phyloP scores from a whole-genome alignment of 164 flowering plant genomes.

The Cinnamomum micranthum region DNA sequence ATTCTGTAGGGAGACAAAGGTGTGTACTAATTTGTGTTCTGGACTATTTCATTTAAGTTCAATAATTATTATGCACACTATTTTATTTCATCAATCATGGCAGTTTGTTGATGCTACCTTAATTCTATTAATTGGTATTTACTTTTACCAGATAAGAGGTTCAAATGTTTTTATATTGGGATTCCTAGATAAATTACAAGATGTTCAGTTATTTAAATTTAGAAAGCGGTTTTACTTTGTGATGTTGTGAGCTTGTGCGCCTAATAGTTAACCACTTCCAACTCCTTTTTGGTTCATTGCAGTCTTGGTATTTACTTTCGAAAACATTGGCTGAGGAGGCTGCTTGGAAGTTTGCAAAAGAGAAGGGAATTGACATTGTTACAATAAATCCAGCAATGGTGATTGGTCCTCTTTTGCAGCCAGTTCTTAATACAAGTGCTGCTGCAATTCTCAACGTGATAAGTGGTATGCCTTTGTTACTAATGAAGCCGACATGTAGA shows the following conservation, averaged over 20 bases:
- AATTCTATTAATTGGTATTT: background rate
- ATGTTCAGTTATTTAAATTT: no score
- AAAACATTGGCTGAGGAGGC: constrained; percentile 60
- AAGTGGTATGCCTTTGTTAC: constrained; percentile 27
- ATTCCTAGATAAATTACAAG: background rate
- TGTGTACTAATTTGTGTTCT: constrained; percentile 5
- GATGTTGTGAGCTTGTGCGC: background rate
- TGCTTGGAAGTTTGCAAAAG: constrained; percentile 54
- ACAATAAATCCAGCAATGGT: constrained; percentile 46
- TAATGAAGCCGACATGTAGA: no score
- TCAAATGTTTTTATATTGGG: background rate
- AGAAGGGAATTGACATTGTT: constrained; percentile 43
- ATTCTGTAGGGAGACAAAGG: constrained; percentile 34
- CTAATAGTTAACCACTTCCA: no score
- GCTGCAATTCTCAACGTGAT: constrained; percentile 29
- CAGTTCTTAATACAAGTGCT: constrained; percentile 44
- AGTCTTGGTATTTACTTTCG: constrained; percentile 52
- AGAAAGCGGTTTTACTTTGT: background rate
- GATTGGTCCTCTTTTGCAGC: constrained; percentile 51
- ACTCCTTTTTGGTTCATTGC: background rate
- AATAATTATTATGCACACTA: background rate
- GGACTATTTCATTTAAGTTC: no score
- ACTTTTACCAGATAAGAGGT: no score
- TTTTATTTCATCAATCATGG: no score
- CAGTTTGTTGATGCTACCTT: background rate